Conservation (phyloP, 306 rosid genomes). For the Delonix regia region DNA sequence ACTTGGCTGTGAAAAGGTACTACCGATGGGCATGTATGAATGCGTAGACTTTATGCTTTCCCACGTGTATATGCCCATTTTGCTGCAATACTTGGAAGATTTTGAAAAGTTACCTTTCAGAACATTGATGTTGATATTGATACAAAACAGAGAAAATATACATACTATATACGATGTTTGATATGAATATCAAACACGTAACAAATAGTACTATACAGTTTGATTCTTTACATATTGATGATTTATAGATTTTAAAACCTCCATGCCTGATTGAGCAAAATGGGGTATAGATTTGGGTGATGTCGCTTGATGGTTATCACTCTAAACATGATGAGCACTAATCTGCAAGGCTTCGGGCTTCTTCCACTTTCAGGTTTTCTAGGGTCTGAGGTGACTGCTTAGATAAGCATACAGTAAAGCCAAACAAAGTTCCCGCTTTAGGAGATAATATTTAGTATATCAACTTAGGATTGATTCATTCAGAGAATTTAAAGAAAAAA, state of each 20-base stretch:
- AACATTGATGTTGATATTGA: background rate
- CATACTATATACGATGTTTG: too few relatives aligned
- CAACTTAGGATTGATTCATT: background rate
- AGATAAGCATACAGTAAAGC: background rate
- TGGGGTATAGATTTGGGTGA: constrained; percentile 10
- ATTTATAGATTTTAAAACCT: background rate
- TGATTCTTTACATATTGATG: too few relatives aligned
- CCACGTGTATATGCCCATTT: background rate
- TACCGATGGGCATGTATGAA: background rate
- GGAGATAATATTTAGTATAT: background rate
- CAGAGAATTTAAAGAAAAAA: background rate
- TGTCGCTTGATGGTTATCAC: background rate
- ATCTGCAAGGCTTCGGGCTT: background rate
- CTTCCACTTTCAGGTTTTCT: background rate
- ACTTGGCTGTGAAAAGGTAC: constrained; percentile 1
- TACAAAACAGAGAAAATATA: too few relatives aligned
- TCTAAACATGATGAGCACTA: constrained; percentile 10
- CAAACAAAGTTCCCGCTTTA: background rate
- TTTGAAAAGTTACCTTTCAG: background rate
- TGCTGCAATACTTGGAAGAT: background rate
- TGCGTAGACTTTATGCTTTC: background rate
- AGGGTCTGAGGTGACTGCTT: background rate
- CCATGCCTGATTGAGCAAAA: background rate
- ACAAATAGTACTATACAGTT: too few relatives aligned
- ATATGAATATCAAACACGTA: too few relatives aligned